These are phyloP conservation scores for Chlamydomonas reinhardtii DNA, from an alignment of 163 green algal species.

Conservation along the genomic window DNA sequence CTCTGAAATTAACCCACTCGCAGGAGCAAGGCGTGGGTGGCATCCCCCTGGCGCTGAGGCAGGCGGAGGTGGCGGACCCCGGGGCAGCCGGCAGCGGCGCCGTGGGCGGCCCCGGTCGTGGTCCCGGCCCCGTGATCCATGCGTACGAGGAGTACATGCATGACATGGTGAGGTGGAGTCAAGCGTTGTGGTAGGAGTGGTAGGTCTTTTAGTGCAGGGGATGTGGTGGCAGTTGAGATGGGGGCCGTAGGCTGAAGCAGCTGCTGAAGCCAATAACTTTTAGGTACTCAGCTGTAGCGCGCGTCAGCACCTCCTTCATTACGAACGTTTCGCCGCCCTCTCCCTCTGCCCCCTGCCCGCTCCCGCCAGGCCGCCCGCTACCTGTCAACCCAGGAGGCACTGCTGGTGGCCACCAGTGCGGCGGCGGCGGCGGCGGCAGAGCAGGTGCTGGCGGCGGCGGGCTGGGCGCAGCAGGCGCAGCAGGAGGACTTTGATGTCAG, in stretches of 20 bases:
- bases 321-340: no score
- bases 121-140: not conserved
- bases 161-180: slow-evolving; percentile 39
- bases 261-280: no score
- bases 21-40: not conserved
- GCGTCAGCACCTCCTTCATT: no score
- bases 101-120: not conserved
- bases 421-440: slow-evolving; percentile 28
- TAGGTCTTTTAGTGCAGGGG: no score
- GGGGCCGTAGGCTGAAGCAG: no score
- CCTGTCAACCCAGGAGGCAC: slow-evolving; percentile 5
- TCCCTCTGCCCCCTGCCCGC: not conserved
- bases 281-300: no score
- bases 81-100: no score
- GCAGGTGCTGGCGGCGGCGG: slow-evolving; percentile 38
- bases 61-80: no score
- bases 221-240: no score
- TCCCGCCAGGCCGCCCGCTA: slow-evolving; percentile 30
- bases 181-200: no score
- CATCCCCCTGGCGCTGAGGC: not conserved
- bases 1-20: no score
- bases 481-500: no score
- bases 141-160: slow-evolving; percentile 46
- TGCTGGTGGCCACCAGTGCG: slow-evolving; percentile 27
- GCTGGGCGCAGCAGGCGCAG: not conserved